phyloP scores from a whole-genome alignment of 352 stramenopile species.

The Aphanomyces euteiches region DNA sequence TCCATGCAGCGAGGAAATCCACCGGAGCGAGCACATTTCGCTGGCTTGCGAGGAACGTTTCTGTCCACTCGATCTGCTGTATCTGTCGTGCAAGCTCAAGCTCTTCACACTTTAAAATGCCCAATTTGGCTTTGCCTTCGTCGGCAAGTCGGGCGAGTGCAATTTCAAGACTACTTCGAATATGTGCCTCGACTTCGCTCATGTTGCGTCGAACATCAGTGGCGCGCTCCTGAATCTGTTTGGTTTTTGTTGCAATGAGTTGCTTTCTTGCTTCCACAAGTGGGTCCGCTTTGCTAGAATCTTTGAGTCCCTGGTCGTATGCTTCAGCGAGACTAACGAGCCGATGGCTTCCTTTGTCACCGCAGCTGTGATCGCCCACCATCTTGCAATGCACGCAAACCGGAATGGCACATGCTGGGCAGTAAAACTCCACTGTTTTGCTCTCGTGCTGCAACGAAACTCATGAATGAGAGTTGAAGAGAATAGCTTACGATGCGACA shows the following conservation, averaged over 20 bases:
- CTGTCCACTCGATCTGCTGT: constrained; percentile 72
- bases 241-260: constrained; percentile 56
- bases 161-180: constrained; percentile 50
- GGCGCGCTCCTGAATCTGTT: constrained; percentile 40
- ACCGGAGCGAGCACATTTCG: constrained; percentile 44
- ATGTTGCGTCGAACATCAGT: constrained; percentile 43
- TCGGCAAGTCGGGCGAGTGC: constrained; percentile 48
- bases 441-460: constrained; percentile 35
- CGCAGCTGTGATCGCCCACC: constrained; percentile 69
- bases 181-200: constrained; percentile 43
- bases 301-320: constrained; percentile 59
- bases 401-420: constrained; percentile 48
- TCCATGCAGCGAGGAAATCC: constrained; percentile 65
- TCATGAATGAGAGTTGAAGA: background rate
- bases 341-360: constrained; percentile 70
- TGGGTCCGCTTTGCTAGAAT: constrained; percentile 59
- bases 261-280: constrained; percentile 59
- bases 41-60: constrained; percentile 52
- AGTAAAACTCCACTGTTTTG: constrained; percentile 79
- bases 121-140: constrained; percentile 45
- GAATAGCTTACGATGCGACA: background rate
- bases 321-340: constrained; percentile 58
- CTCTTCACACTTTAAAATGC: constrained; percentile 49
- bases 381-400: constrained; percentile 83
- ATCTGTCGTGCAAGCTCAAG: constrained; percentile 60